Conservation (phyloP, 176 grass and related monocot species). For the Ampelocalamus luodianensis region DNA sequence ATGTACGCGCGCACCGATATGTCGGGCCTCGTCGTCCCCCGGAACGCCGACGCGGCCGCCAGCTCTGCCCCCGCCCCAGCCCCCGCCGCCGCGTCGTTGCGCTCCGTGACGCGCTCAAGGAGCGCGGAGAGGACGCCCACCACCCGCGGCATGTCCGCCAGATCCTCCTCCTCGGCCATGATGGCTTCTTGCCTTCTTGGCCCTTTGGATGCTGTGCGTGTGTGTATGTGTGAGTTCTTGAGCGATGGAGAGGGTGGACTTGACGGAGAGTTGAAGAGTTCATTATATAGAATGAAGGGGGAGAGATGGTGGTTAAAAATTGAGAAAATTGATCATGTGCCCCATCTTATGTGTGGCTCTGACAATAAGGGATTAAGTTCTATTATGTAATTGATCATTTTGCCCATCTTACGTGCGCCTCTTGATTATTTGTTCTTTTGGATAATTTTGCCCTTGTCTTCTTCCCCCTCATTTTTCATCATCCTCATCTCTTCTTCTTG, state of each 20-base stretch:
- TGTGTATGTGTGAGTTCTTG: not conserved
- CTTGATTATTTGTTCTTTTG: no score
- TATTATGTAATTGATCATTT: no score
- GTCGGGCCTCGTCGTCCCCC: constrained; percentile 47
- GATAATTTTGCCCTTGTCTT: no score
- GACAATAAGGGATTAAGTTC: no score
- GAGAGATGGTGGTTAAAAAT: not conserved
- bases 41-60: constrained; percentile 46
- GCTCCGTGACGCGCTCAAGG: constrained; percentile 55
- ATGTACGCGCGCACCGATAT: constrained; percentile 62
- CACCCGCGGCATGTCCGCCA: constrained; percentile 50
- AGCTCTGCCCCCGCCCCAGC: not conserved
- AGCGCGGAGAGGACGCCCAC: constrained; percentile 57
- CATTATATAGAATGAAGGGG: constrained; percentile 27
- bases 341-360: no score
- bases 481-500: no score
- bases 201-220: not conserved
- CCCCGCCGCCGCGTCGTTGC: constrained; percentile 51
- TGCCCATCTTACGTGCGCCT: no score
- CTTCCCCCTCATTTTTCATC: no score
- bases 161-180: constrained; percentile 45
- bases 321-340: not conserved
- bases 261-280: constrained; percentile 21
- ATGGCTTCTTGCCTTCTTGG: not conserved
- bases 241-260: constrained; percentile 22